These are phyloP conservation scores for Malus hybrid DNA, from an alignment of 331 rosid genomes.

Conservation along the genomic window DNA sequence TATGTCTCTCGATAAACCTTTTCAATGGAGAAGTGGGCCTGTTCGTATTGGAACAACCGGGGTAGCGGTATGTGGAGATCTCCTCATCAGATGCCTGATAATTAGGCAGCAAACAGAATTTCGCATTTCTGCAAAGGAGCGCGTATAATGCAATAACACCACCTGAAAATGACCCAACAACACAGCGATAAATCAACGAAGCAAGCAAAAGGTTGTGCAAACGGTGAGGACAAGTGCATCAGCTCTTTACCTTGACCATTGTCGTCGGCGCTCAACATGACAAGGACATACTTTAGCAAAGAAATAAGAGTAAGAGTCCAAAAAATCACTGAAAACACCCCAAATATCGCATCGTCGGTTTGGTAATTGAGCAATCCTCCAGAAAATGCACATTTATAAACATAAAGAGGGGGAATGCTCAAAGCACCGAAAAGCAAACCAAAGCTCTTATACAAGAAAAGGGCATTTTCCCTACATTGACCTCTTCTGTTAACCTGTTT, in stretches of 20 bases:
- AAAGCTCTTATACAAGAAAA: constrained; percentile 65
- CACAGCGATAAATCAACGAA: constrained; percentile 7
- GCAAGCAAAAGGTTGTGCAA: not conserved
- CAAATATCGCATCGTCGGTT: constrained; percentile 66
- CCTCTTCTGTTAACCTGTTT: constrained; percentile 44
- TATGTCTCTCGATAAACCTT: constrained; percentile 74
- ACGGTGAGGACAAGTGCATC: not conserved
- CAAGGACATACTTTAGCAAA: constrained; percentile 44
- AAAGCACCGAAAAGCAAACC: constrained; percentile 75
- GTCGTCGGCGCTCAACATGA: constrained; percentile 54
- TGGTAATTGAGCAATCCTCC: constrained; percentile 45
- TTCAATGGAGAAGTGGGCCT: constrained; percentile 43
- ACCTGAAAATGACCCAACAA: constrained; percentile 45
- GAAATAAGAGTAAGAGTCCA: constrained; percentile 62
- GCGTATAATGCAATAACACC: constrained; percentile 78
- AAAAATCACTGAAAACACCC: constrained; percentile 61
- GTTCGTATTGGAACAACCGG: constrained; percentile 46
- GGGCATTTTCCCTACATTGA: constrained; percentile 29
- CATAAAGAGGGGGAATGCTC: constrained; percentile 78
- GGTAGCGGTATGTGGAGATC: constrained; percentile 59
- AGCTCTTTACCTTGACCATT: constrained; percentile 63
- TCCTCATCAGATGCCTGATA: constrained; percentile 92
- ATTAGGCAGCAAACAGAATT: constrained; percentile 76
- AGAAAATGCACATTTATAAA: constrained; percentile 59
- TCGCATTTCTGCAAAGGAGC: constrained; percentile 78